These are phyloP conservation scores for Poa pratensis DNA, from an alignment of 176 grass and related monocot genomes.

Conservation along the genomic window DNA sequence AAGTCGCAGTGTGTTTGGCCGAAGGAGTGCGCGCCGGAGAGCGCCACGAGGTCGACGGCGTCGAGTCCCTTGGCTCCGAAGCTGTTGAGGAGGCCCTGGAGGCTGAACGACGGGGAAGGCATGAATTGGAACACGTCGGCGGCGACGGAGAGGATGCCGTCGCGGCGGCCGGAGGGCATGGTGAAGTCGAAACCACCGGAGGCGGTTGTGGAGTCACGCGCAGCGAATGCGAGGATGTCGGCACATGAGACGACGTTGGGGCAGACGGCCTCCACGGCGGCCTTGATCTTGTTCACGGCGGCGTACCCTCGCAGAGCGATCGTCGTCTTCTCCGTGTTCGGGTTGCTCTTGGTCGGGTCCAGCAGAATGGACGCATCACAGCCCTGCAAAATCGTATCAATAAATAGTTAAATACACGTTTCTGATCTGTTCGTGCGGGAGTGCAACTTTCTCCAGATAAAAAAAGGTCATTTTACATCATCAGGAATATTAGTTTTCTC, in stretches of 20 bases:
- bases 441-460: too few relatives aligned
- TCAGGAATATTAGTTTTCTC: too few relatives aligned
- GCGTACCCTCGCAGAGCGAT: conserved; percentile 48
- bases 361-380: conserved; percentile 64
- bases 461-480: too few relatives aligned
- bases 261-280: conserved; percentile 45
- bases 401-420: not conserved
- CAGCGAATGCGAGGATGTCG: conserved; percentile 57
- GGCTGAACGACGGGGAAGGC: conserved; percentile 32
- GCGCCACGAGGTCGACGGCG: conserved; percentile 52
- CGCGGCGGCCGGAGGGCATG: conserved; percentile 60
- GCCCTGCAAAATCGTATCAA: conserved; percentile 15
- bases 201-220: conserved; percentile 45
- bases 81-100: conserved; percentile 31
- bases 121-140: conserved; percentile 31
- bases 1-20: conserved; percentile 53
- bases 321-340: conserved; percentile 52
- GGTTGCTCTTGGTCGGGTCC: conserved; percentile 13
- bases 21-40: conserved; percentile 69
- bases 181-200: conserved; percentile 46
- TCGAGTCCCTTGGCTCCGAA: conserved; percentile 44
- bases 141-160: conserved; percentile 42
- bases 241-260: conserved; percentile 53
- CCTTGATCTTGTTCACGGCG: conserved; percentile 56
- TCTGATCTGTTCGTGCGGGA: not conserved